Evolutionary conservation across 768 basidiomycete species (phyloP), one percentile per base, ranked within the genome.

Genomic region (Agrocybe praecox): DNA sequence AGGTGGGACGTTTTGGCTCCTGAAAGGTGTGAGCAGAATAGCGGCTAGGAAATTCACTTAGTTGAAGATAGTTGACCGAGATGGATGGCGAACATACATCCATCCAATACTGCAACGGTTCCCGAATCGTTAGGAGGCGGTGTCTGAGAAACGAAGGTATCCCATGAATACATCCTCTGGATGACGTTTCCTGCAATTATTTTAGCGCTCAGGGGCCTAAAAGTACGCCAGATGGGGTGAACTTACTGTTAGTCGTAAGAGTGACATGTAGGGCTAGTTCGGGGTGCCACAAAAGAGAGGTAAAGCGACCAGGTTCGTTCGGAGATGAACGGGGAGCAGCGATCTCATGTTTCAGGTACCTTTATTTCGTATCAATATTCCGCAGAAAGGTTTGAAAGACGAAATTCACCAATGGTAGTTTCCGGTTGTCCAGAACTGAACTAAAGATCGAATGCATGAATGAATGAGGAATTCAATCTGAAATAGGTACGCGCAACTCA

Each of bases 1-100:
- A n/a, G 97, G 97, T n/a, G 96, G 97, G 5, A 96, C 83, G 67
- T 97, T 98, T 73, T 96, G 92, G 0, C 85, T 83, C 40, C 95
- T 84, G 80, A 98, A 98, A 15, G 97, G 92, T 2, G 96, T 99
- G 40, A 99, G 76, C 2, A 96, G 82, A 54, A 93, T 74, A 19
- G 76, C 77, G 2, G 84, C 95, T 96, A 17, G 32, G 9, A 17
- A 47, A 46, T n/a, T 56, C 22, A 50, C 15, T 43, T 57, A 23
- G 12, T 52, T 18, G 23, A 40, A 52, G 29, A 46, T 36, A 29
- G 19, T 42, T 6, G 15, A 42, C 8, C 15, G 46, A 49, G 18
- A 19, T n/a, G 26, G 15, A 42, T 48, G 53, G 34, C 14, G n/a
- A 8, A 76, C 88, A 52, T 66, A 96, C 94, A 73, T 60, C 94